Conservation (phyloP, 163 green algal species). For the Chloromonas sp. region DNA sequence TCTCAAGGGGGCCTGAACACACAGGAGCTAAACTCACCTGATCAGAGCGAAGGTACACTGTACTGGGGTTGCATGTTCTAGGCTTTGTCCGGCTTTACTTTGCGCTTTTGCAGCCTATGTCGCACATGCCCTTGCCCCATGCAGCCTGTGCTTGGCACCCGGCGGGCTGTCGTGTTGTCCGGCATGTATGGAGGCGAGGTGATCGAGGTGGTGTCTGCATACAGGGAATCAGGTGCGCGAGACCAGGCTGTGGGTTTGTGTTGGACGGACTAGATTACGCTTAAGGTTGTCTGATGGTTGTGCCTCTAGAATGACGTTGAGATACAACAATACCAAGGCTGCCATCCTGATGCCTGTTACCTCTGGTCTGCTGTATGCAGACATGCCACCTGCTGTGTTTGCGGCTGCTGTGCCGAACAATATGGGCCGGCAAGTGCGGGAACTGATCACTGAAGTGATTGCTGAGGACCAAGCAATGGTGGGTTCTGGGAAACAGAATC, state of each 20-base stretch:
- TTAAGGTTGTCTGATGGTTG: too few species aligned
- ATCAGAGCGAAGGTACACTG: too few species aligned
- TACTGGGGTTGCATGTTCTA: too few species aligned
- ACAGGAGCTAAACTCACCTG: too few species aligned
- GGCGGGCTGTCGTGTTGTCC: slow-evolving; percentile 47
- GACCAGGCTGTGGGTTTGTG: background rate
- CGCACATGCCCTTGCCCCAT: background rate
- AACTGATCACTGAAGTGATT: slow-evolving; percentile 38
- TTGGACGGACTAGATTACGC: too few species aligned
- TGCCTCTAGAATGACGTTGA: too few species aligned
- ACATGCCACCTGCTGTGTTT: slow-evolving; percentile 48
- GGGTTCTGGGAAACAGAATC: too few species aligned
- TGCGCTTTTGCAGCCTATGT: too few species aligned
- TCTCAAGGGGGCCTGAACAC: too few species aligned
- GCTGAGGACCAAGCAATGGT: slow-evolving; percentile 31
- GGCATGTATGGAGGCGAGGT: slow-evolving; percentile 59
- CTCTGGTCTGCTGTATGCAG: background rate
- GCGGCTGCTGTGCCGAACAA: slow-evolving; percentile 60
- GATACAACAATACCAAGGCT: too few species aligned
- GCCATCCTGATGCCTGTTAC: too few species aligned
- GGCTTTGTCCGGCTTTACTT: too few species aligned
- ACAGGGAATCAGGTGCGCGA: slow-evolving; percentile 47
- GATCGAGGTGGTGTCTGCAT: slow-evolving; percentile 49
- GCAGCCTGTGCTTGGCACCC: slow-evolving; percentile 40
- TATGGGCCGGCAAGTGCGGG: slow-evolving; percentile 29